These are phyloP conservation scores for Lagenidium sp. DNA, from an alignment of 352 stramenopile species.

Conservation along the genomic window DNA sequence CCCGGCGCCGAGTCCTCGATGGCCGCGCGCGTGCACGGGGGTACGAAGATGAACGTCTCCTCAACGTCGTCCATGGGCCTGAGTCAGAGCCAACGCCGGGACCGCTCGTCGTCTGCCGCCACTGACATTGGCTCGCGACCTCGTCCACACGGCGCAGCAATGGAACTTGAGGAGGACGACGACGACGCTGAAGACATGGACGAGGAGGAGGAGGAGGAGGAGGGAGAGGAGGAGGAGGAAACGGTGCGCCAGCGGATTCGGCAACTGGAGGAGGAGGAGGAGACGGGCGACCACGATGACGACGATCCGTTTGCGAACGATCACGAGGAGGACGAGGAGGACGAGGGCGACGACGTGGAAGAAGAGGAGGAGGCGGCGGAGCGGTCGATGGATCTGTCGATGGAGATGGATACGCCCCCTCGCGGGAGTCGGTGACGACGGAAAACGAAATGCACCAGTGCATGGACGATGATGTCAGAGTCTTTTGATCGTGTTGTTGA, in stretches of 20 bases:
- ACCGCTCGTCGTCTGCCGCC: neutral
- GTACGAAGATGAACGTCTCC: neutral
- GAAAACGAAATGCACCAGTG: too few species aligned
- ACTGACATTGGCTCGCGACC: too few species aligned
- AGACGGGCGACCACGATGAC: neutral
- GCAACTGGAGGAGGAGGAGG: neutral
- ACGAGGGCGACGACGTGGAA: neutral
- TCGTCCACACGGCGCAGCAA: constrained; percentile 5
- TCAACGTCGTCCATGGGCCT: neutral
- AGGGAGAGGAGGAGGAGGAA: neutral
- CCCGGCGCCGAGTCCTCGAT: neutral
- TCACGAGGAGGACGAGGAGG: neutral
- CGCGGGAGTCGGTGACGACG: too few species aligned
- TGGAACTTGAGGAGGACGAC: neutral
- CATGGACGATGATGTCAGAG: too few species aligned
- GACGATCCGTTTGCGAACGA: neutral
- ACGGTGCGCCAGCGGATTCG: too few species aligned
- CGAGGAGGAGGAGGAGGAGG: constrained; percentile 1
- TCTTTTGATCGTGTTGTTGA: neutral
- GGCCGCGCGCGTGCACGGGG: too few species aligned
- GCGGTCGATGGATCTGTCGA: neutral
- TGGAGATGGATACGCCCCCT: neutral
- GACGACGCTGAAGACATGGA: neutral
- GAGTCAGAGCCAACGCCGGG: neutral
- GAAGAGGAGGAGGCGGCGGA: neutral